phyloP scores from a whole-genome alignment of 257 asterid genomes.

The Cinchona pubescens region DNA sequence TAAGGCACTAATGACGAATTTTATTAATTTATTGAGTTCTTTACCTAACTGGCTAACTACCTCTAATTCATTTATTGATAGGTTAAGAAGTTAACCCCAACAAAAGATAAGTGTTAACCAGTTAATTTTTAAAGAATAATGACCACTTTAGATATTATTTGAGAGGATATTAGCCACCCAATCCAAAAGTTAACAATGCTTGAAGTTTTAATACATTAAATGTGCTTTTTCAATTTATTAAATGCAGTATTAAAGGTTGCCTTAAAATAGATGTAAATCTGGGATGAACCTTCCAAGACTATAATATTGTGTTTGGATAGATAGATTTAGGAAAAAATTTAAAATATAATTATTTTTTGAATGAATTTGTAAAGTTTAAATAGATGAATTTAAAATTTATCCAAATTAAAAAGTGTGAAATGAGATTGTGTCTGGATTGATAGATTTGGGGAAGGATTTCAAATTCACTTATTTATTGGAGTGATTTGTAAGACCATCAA shows the following conservation, averaged over 20 bases:
- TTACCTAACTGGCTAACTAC: neutral
- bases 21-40: neutral
- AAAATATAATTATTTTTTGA: too few species aligned
- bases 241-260: constrained; percentile 1
- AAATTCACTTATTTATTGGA: too few species aligned
- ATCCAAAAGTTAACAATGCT: neutral
- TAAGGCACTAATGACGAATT: neutral
- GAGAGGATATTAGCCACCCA: neutral
- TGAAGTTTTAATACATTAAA: neutral
- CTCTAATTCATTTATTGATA: neutral
- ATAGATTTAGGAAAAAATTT: too few species aligned
- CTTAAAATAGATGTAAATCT: neutral
- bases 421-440: too few species aligned
- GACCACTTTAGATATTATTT: neutral
- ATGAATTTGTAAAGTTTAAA: too few species aligned
- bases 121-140: neutral
- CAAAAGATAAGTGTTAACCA: neutral
- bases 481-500: too few species aligned
- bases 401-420: too few species aligned
- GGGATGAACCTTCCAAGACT: neutral
- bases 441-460: too few species aligned
- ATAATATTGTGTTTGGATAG: too few species aligned
- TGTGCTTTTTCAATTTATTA: neutral
- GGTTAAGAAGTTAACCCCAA: neutral
- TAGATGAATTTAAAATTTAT: too few species aligned